These are phyloP conservation scores for Mycena latifolia DNA, from an alignment of 768 basidiomycete genomes.

Conservation along the genomic window DNA sequence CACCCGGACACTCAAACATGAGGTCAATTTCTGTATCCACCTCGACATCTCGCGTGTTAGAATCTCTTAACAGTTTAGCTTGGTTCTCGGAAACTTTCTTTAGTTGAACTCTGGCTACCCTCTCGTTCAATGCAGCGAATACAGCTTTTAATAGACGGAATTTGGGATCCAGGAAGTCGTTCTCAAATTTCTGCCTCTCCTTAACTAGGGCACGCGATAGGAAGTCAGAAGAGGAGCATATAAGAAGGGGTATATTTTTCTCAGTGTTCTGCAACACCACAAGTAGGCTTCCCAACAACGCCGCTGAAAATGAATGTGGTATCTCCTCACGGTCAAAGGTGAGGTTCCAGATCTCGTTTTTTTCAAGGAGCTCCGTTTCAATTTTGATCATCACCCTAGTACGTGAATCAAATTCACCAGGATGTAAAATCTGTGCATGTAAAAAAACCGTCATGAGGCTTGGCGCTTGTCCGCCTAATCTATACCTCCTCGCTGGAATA, in stretches of 20 bases:
- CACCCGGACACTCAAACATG: neutral
- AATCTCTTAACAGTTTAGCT: neutral
- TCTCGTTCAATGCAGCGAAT: conserved; percentile 8
- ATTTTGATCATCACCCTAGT: neutral
- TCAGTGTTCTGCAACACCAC: neutral
- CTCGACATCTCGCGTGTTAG: too few species aligned
- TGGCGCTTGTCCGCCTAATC: neutral
- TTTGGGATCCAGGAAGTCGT: neutral
- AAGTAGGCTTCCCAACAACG: neutral
- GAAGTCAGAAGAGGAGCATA: neutral
- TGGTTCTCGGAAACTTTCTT: neutral
- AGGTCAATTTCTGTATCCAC: neutral
- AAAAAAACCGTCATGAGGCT: neutral
- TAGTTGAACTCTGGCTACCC: neutral
- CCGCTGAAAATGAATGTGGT: neutral
- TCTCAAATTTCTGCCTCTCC: neutral
- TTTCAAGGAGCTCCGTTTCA: neutral
- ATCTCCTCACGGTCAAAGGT: neutral
- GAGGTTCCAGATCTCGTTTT: neutral
- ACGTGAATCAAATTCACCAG: neutral
- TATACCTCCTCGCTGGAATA: neutral
- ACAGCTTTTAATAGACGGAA: neutral
- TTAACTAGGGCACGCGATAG: neutral
- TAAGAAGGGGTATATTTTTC: neutral
- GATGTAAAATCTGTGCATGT: neutral